Evolutionary conservation across 306 rosid species (phyloP).

Genomic region (Pueraria montana): DNA sequence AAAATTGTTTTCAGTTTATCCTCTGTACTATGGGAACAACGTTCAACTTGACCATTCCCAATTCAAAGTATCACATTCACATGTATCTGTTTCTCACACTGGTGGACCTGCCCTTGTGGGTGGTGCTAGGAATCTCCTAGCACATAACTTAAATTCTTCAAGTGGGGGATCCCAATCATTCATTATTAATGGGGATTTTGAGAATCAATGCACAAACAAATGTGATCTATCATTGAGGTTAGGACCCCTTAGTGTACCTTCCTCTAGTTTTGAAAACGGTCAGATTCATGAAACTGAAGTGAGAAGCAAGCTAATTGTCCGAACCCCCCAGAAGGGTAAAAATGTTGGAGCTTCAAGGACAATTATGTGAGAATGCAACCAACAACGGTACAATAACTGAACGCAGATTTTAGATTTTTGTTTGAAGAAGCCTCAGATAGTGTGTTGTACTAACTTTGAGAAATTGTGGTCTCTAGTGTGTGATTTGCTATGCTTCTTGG

Average conservation of each 20-base stretch:
- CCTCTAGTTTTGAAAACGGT: conserved; percentile 40
- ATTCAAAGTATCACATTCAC: conserved; percentile 14
- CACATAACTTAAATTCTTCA: conserved; percentile 41
- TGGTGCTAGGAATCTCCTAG: conserved; percentile 28
- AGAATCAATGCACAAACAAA: conserved; percentile 33
- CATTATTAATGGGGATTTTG: conserved; percentile 18
- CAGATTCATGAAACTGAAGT: conserved; percentile 42
- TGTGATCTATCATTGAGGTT: conserved; percentile 81
- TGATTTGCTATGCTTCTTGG: too few relatives aligned
- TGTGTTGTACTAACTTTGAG: conserved; percentile 41
- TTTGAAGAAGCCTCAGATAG: not conserved
- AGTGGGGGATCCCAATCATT: conserved; percentile 31
- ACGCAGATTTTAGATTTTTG: conserved; percentile 7
- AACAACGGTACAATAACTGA: not conserved
- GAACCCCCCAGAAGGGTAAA: not conserved
- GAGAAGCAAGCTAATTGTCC: conserved; percentile 33
- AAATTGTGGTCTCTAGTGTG: conserved; percentile 50
- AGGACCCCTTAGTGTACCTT: conserved; percentile 56
- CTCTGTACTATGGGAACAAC: conserved; percentile 55
- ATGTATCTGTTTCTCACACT: conserved; percentile 39
- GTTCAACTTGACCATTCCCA: conserved; percentile 34
- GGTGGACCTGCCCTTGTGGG: conserved; percentile 43
- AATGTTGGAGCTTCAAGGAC: conserved; percentile 33
- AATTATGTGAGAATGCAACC: not conserved
- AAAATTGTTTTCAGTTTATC: conserved; percentile 56